phyloP scores from a whole-genome alignment of 129 eudicot species.

The Gnaphalium uliginosum region DNA sequence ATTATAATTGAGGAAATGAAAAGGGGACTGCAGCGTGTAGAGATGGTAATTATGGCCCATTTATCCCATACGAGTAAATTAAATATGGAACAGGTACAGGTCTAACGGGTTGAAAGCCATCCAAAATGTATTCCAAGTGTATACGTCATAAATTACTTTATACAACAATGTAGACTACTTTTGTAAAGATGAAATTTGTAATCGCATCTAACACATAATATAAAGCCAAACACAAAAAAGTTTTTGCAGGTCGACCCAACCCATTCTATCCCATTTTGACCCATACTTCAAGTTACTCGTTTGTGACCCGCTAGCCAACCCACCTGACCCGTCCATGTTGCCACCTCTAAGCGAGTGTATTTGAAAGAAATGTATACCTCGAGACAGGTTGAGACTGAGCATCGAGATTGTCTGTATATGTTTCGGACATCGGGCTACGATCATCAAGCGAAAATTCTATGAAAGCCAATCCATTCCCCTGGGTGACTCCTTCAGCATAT shows the following conservation, averaged over 20 bases:
- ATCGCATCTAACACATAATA: neutral
- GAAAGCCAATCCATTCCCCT: constrained; percentile 93
- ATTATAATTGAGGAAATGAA: neutral
- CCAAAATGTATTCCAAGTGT: neutral
- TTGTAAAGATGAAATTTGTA: neutral
- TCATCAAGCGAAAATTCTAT: constrained; percentile 92
- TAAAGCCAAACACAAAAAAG: too few species aligned
- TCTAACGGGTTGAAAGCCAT: neutral
- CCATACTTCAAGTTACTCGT: neutral
- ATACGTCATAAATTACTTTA: neutral
- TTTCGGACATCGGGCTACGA: constrained; percentile 93
- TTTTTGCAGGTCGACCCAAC: neutral
- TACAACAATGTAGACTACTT: neutral
- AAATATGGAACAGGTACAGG: neutral
- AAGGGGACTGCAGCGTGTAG: neutral
- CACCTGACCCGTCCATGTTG: neutral
- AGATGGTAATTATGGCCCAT: neutral
- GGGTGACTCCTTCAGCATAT: constrained; percentile 94
- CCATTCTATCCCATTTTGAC: neutral
- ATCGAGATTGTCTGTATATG: constrained; percentile 75
- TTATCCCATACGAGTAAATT: too few species aligned
- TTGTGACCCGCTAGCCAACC: neutral
- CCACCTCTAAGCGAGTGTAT: neutral
- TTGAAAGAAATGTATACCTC: constrained; percentile 43
- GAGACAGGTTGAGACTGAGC: constrained; percentile 67